phyloP scores from a whole-genome alignment of 1,284 basidiomycete genomes.

The Austroboletus niveus region DNA sequence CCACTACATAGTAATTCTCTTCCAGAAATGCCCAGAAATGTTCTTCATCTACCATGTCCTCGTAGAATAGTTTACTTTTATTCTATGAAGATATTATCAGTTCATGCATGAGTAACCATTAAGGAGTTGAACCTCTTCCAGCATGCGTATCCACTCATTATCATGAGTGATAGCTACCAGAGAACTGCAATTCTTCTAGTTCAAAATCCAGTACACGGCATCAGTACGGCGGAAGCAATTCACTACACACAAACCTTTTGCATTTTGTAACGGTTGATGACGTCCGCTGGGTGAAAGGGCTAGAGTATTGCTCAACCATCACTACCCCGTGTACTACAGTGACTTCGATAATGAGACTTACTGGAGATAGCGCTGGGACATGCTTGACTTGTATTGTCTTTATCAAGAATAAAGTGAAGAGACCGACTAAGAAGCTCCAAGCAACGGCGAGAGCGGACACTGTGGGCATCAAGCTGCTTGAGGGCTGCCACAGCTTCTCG shows the following conservation, averaged over 20 bases:
- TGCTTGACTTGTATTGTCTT: not conserved
- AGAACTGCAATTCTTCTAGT: not conserved
- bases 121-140: not conserved
- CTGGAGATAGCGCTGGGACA: not conserved
- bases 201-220: not conserved
- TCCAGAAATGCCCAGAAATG: not conserved
- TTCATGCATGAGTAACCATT: not conserved
- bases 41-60: not conserved
- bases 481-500: no score
- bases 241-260: not conserved
- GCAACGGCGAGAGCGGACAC: no score
- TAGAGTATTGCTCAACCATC: not conserved
- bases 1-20: not conserved
- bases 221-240: no score
- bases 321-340: not conserved
- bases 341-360: not conserved
- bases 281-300: not conserved
- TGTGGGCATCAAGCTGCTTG: not conserved
- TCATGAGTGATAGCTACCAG: slow-evolving; percentile 1
- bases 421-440: no score
- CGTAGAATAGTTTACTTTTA: not conserved
- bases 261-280: slow-evolving; percentile 3
- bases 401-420: not conserved
- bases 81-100: not conserved
- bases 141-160: not conserved